A percentile compares a stretch with the other conserved stretches of the same genome.
These are phyloP conservation scores for Mrakia frigida DNA, from an alignment of 768 basidiomycete genomes.

Conservation along the genomic window DNA sequence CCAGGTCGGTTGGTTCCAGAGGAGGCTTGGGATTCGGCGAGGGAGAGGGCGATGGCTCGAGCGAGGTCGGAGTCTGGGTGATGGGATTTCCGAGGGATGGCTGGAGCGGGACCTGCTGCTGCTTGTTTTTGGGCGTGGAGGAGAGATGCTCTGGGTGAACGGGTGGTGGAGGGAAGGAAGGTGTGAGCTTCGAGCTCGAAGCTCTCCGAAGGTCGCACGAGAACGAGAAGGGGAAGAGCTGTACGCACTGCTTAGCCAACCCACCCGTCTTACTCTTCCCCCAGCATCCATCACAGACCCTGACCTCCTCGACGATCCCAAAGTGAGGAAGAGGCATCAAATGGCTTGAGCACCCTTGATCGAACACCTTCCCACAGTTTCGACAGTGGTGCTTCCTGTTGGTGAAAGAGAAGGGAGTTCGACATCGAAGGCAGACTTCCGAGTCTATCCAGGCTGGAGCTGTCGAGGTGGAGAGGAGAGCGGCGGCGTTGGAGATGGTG, in stretches of 20 bases:
- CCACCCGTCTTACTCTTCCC: constrained; percentile 50
- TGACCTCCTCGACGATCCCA: constrained; percentile 83
- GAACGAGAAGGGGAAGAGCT: no score
- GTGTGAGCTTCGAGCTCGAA: not conserved
- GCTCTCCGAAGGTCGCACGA: not conserved
- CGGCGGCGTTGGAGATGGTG: constrained; percentile 74
- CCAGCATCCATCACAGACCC: constrained; percentile 88
- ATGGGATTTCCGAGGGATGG: not conserved
- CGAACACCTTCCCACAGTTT: constrained; percentile 95
- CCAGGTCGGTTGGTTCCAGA: constrained; percentile 52
- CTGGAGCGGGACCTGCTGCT: constrained; percentile 18
- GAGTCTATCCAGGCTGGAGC: constrained; percentile 97
- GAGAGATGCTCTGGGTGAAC: not conserved
- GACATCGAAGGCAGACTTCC: constrained; percentile 86
- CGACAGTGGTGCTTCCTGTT: constrained; percentile 98
- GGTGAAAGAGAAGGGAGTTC: constrained; percentile 84
- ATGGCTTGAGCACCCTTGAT: constrained; percentile 85
- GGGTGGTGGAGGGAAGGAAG: not conserved
- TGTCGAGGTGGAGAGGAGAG: constrained; percentile 39
- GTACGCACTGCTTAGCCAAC: constrained; percentile 32
- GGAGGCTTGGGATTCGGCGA: constrained; percentile 62
- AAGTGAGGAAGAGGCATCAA: constrained; percentile 80
- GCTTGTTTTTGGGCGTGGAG: not conserved
- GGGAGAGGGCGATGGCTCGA: constrained; percentile 83
- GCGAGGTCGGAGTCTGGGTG: constrained; percentile 76